Evolutionary conservation across 441 rosid genomes (phyloP).

Genomic region (Euphorbia schlechtendalii): DNA sequence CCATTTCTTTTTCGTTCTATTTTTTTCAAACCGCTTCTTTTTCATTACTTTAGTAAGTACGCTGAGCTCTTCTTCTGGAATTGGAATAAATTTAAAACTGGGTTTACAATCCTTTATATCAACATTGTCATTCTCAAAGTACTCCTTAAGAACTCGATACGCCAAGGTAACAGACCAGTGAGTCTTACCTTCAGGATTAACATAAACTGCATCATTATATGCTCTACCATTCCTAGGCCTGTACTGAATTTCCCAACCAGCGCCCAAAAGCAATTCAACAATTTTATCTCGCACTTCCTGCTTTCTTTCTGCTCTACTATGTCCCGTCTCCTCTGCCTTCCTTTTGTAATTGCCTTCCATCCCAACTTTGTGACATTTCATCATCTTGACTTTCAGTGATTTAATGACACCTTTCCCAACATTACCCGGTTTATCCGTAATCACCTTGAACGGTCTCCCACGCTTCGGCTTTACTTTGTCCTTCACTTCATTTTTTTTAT

Average conservation of each 20-base stretch:
- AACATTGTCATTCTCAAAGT: constrained; percentile 38
- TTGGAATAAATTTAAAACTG: constrained; percentile 53
- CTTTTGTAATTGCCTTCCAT: constrained; percentile 17
- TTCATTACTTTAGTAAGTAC: constrained; percentile 40
- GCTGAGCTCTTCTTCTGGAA: constrained; percentile 64
- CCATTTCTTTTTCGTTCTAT: constrained; percentile 37
- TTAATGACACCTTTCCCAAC: background rate
- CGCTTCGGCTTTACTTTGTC: constrained; percentile 20
- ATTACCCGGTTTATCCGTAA: constrained; percentile 12
- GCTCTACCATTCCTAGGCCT: constrained; percentile 59
- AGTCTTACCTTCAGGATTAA: constrained; percentile 83
- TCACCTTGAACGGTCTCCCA: constrained; percentile 31
- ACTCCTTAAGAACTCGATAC: constrained; percentile 52
- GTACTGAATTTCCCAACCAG: constrained; percentile 85
- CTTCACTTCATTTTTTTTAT: background rate
- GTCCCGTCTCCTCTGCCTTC: constrained; percentile 23
- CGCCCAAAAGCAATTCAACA: constrained; percentile 55
- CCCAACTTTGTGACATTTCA: constrained; percentile 1
- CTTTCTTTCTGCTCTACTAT: constrained; percentile 37
- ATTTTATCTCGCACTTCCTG: constrained; percentile 63
- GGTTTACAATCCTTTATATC: constrained; percentile 30
- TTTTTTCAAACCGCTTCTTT: constrained; percentile 49
- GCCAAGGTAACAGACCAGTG: constrained; percentile 97
- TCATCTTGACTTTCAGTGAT: constrained; percentile 15
- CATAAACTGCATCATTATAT: constrained; percentile 82